Conservation (phyloP, 2,329 filamentous ascomycete species). For the Emydomyces testavorans region DNA sequence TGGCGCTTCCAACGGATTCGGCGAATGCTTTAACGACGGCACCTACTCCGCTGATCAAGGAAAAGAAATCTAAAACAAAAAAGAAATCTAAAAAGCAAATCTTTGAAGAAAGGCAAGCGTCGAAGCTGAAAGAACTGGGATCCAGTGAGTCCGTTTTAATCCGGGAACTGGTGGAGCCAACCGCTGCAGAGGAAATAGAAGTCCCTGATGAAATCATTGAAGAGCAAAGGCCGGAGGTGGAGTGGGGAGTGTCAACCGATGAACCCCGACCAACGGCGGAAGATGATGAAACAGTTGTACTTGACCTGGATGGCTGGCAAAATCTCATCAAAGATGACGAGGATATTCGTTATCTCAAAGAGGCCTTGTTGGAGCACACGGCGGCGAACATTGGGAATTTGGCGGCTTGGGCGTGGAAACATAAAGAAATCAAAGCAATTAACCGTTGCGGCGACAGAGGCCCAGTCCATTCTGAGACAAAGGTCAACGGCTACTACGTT, state of each 20-base stretch:
- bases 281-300: conserved; percentile 50
- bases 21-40: conserved; percentile 28
- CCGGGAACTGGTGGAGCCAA: conserved; percentile 7
- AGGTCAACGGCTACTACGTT: conserved; percentile 63
- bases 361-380: conserved; percentile 39
- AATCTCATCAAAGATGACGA: conserved; percentile 58
- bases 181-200: conserved; percentile 16
- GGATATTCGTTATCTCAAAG: conserved; percentile 47
- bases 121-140: conserved; percentile 28
- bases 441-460: conserved; percentile 49
- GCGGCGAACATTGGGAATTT: conserved; percentile 45
- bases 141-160: conserved; percentile 3
- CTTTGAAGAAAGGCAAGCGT: conserved; percentile 54
- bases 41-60: conserved; percentile 22
- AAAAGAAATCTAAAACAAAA: conserved; percentile 51
- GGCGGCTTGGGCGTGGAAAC: conserved; percentile 57
- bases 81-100: conserved; percentile 71
- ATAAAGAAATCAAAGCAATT: conserved; percentile 59
- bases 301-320: conserved; percentile 62
- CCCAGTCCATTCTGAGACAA: conserved; percentile 41
- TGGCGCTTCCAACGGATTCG: conserved; percentile 35
- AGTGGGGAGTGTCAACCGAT: conserved; percentile 50
- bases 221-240: conserved; percentile 40
- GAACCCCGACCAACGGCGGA: conserved; percentile 53
- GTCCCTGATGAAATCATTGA: conserved; percentile 20